phyloP scores from a whole-genome alignment of 371 early-diverging fungal species.

The Entomophthora muscae region DNA sequence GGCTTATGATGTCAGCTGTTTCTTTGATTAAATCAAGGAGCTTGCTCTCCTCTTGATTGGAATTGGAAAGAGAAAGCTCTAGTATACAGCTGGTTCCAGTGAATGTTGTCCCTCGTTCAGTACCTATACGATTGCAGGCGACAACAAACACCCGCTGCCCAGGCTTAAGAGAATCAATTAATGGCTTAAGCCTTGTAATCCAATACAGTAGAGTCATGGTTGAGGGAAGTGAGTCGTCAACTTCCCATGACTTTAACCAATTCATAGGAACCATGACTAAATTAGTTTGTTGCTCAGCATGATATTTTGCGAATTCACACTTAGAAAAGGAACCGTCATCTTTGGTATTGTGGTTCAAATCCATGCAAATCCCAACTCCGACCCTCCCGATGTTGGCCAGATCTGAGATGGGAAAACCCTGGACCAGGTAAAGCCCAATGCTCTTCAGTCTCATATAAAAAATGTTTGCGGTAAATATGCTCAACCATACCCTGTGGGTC shows the following conservation, averaged over 20 bases:
- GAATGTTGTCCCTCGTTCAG: background rate
- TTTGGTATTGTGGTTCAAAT: background rate
- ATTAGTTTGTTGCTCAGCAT: background rate
- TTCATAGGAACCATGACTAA: background rate
- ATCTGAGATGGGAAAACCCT: background rate
- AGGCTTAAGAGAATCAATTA: background rate
- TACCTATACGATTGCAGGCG: background rate
- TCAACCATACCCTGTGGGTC: background rate
- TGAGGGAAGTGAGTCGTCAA: background rate
- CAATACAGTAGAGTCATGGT: background rate
- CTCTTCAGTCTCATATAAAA: background rate
- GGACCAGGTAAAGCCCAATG: background rate
- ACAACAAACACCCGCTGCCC: background rate
- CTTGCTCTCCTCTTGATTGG: background rate
- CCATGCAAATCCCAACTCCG: conserved; percentile 2
- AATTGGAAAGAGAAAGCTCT: background rate
- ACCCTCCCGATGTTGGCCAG: background rate
- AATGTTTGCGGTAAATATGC: background rate
- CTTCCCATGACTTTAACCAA: background rate
- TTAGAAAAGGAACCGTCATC: background rate
- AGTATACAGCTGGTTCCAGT: background rate
- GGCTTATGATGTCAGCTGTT: background rate
- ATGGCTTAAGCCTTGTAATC: background rate
- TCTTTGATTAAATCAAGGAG: background rate
- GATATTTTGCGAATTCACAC: background rate